phyloP scores from a whole-genome alignment of 768 basidiomycete genomes.

The Suillus clintonianus region DNA sequence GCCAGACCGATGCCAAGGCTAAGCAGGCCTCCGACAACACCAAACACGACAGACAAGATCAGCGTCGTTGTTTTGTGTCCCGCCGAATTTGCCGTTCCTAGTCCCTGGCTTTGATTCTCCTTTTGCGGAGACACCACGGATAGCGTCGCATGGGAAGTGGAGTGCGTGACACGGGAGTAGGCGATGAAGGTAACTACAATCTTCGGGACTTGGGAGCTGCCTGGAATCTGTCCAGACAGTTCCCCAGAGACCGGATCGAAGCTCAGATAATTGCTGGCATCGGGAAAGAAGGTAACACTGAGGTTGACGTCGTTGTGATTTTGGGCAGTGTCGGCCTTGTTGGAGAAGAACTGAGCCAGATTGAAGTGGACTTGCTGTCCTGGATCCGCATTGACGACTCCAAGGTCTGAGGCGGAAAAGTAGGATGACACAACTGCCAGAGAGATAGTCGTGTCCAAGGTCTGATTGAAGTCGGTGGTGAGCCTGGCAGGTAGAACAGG shows the following conservation, averaged over 20 bases:
- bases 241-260: conserved; percentile 48
- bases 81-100: conserved; percentile 40
- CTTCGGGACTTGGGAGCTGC: conserved; percentile 40
- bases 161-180: conserved; percentile 64
- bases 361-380: conserved; percentile 54
- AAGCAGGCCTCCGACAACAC: conserved; percentile 59
- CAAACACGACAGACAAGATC: conserved; percentile 63
- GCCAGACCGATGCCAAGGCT: conserved; percentile 58
- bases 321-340: conserved; percentile 35
- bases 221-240: conserved; percentile 61
- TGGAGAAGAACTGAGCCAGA: conserved; percentile 58
- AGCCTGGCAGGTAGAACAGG: conserved; percentile 61
- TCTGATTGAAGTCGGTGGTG: conserved; percentile 66
- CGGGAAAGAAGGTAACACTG: conserved; percentile 57
- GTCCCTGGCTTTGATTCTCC: conserved; percentile 36
- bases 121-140: conserved; percentile 45
- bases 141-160: conserved; percentile 68
- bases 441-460: conserved; percentile 60
- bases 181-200: conserved; percentile 65
- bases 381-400: conserved; percentile 55
- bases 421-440: conserved; percentile 72
- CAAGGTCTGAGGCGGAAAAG: conserved; percentile 61
- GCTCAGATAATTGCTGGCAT: conserved; percentile 49
- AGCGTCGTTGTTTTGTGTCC: conserved; percentile 54
- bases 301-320: conserved; percentile 48